phyloP scores from a whole-genome alignment of 2,329 filamentous ascomycete species.

The Colletotrichum theobromicola region DNA sequence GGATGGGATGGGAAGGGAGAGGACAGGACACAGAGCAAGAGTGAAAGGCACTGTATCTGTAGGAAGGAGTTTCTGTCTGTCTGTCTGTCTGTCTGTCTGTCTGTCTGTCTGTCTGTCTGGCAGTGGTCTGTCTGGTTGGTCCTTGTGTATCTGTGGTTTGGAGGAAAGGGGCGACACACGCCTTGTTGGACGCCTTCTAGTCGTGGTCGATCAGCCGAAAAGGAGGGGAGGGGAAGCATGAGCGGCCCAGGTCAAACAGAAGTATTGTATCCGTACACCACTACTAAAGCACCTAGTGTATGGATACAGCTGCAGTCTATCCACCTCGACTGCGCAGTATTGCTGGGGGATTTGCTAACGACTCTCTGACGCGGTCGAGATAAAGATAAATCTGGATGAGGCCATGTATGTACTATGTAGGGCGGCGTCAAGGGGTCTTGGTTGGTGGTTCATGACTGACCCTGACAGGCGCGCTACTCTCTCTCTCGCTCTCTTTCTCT shows the following conservation, averaged over 20 bases:
- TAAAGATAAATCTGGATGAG: not conserved
- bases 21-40: not conserved
- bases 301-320: not conserved
- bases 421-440: not conserved
- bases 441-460: not conserved
- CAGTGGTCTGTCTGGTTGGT: constrained; percentile 4
- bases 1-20: not conserved
- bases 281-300: not conserved
- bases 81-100: too few relatives aligned
- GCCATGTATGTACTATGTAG: not conserved
- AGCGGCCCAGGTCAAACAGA: not conserved
- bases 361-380: not conserved
- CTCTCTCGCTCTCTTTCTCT: not conserved
- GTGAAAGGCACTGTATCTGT: too few relatives aligned
- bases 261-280: not conserved
- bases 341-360: not conserved
- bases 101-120: not conserved
- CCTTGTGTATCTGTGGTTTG: not conserved
- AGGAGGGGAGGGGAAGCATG: not conserved
- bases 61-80: too few relatives aligned
- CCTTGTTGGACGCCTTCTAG: constrained; percentile 3
- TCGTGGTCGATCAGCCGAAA: constrained; percentile 18
- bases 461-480: not conserved
- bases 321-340: not conserved
- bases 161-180: constrained; percentile 14